Conservation (phyloP, 345 rosid species). For the Cardamine resedifolia region DNA sequence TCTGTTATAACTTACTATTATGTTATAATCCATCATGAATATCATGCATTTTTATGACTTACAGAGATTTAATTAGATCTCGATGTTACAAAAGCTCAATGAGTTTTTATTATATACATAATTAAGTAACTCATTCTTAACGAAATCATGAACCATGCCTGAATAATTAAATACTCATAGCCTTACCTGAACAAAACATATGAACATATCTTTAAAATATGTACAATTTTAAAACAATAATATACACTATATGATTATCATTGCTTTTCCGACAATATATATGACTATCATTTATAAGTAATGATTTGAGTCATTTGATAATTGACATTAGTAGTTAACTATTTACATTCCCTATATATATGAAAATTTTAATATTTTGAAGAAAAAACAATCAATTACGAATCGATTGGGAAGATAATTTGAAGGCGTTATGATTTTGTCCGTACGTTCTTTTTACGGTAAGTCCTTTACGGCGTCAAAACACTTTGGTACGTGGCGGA, state of each 20-base stretch:
- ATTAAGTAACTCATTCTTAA: too few species aligned
- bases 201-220: too few species aligned
- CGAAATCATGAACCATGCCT: too few species aligned
- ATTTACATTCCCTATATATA: neutral
- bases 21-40: too few species aligned
- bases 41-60: conserved; percentile 18
- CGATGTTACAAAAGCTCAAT: too few species aligned
- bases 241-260: neutral
- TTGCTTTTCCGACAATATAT: too few species aligned
- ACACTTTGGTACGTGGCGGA: conserved; percentile 27
- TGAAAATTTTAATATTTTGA: neutral
- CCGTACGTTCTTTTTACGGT: conserved; percentile 30
- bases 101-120: too few species aligned
- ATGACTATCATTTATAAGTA: too few species aligned
- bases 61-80: neutral
- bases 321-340: neutral
- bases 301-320: neutral
- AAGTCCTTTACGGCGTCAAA: conserved; percentile 16
- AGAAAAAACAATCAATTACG: neutral
- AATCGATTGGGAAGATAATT: neutral
- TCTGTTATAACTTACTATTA: too few species aligned
- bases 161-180: too few species aligned
- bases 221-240: too few species aligned
- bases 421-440: neutral
- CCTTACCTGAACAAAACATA: too few species aligned